Evolutionary conservation across 2,329 filamentous ascomycete species (phyloP).

Genomic region (Calycina marina): DNA sequence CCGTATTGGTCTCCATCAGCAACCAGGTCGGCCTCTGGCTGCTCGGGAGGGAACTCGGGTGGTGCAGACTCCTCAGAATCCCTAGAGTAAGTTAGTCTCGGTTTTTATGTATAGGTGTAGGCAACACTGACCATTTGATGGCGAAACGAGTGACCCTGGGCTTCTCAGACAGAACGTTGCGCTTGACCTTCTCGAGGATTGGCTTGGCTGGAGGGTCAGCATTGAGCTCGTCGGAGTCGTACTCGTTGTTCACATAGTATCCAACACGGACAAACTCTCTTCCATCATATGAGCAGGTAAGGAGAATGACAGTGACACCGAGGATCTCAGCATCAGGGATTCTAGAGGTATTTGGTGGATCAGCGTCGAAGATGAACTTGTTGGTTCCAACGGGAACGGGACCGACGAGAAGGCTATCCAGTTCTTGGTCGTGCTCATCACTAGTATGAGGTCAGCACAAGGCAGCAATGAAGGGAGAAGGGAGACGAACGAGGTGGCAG

Average conservation of each 20-base stretch:
- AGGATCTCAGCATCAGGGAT: conserved; percentile 93
- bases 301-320: conserved; percentile 89
- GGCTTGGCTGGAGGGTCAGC: conserved; percentile 86
- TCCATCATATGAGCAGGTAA: conserved; percentile 92
- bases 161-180: conserved; percentile 93
- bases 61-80: conserved; percentile 96
- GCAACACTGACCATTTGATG: conserved; percentile 78
- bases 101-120: neutral
- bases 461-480: conserved; percentile 1
- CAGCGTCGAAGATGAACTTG: conserved; percentile 96
- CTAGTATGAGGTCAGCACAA: conserved; percentile 11
- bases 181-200: conserved; percentile 77
- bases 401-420: conserved; percentile 89
- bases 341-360: conserved; percentile 74
- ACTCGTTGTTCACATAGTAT: conserved; percentile 99
- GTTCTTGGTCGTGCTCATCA: conserved; percentile 85
- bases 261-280: conserved; percentile 95
- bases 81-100: conserved; percentile 36
- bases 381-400: conserved; percentile 97
- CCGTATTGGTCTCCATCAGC: conserved; percentile 85
- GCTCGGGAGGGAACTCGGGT: conserved; percentile 90
- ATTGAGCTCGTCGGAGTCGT: conserved; percentile 79
- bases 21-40: conserved; percentile 81
- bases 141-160: conserved; percentile 93
- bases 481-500: conserved; percentile 73